Conservation (phyloP, 768 basidiomycete species). For the Auricularia sp. region DNA sequence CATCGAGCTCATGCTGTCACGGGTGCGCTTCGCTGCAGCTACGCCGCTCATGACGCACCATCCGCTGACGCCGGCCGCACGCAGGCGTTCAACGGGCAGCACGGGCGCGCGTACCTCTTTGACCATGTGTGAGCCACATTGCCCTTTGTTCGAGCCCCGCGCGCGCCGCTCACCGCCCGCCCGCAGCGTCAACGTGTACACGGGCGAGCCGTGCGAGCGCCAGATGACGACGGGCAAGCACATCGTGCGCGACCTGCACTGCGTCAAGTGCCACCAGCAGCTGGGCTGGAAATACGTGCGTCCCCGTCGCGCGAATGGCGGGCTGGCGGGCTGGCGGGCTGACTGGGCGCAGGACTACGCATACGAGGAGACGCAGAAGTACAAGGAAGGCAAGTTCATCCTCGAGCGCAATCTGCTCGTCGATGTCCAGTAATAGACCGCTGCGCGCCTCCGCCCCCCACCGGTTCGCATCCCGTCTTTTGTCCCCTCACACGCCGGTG, state of each 20-base stretch:
- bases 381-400: conserved; percentile 98
- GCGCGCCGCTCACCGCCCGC: background rate
- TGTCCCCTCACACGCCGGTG: background rate
- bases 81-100: conserved; percentile 94
- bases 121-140: conserved; percentile 68
- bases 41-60: background rate
- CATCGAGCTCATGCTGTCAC: conserved; percentile 81
- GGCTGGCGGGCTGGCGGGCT: background rate
- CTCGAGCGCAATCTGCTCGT: conserved; percentile 86
- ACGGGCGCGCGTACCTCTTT: conserved; percentile 91
- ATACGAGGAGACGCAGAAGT: conserved; percentile 82
- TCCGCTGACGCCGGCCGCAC: conserved; percentile 8
- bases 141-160: background rate
- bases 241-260: conserved; percentile 91
- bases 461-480: background rate
- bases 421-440: conserved; percentile 56
- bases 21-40: conserved; percentile 39
- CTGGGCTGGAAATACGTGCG: conserved; percentile 99
- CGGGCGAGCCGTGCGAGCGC: conserved; percentile 83
- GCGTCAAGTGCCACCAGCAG: conserved; percentile 74
- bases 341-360: conserved; percentile 62
- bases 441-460: background rate
- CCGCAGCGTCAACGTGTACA: conserved; percentile 77
- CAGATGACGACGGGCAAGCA: conserved; percentile 97
- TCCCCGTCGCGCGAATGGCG: conserved; percentile 5